A percentile compares a stretch with the other conserved stretches of the same genome.
phyloP scores from a whole-genome alignment of 2,329 filamentous ascomycete genomes.

The Aspergillus arachidicola region DNA sequence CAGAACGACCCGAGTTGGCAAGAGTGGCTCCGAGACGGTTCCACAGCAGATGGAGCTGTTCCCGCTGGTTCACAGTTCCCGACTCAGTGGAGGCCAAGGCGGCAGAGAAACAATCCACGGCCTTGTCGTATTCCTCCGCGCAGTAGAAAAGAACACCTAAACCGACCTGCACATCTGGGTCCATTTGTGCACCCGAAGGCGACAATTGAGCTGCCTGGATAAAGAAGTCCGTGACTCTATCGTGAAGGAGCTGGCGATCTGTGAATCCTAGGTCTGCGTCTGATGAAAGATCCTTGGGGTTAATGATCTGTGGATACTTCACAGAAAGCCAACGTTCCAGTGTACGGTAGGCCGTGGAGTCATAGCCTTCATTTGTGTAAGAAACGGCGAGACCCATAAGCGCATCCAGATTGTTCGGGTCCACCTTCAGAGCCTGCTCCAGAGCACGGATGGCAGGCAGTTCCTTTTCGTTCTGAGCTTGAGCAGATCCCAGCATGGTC shows the following conservation, averaged over 20 bases:
- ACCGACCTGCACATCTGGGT: conserved; percentile 96
- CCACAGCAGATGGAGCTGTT: conserved; percentile 92
- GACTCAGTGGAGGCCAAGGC: conserved; percentile 84
- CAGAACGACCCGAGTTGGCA: conserved; percentile 87
- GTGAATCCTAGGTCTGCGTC: conserved; percentile 90
- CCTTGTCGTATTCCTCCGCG: conserved; percentile 96
- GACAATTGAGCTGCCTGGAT: conserved; percentile 90
- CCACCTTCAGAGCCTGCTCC: conserved; percentile 85
- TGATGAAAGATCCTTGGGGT: conserved; percentile 71
- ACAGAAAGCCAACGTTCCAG: conserved; percentile 95
- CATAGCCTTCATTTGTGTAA: conserved; percentile 98
- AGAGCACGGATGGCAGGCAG: conserved; percentile 91
- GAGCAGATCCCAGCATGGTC: conserved; percentile 86
- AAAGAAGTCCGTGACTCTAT: conserved; percentile 87
- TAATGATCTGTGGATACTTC: conserved; percentile 84
- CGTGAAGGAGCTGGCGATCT: conserved; percentile 84
- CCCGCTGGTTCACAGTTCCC: conserved; percentile 79
- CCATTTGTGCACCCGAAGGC: conserved; percentile 91
- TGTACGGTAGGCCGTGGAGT: conserved; percentile 93
- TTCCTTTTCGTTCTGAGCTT: conserved; percentile 99
- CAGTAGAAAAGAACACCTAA: conserved; percentile 97
- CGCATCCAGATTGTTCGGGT: conserved; percentile 82
- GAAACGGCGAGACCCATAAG: conserved; percentile 95
- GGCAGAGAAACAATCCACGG: conserved; percentile 95
- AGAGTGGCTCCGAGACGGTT: conserved; percentile 95